Evolutionary conservation across 345 rosid genomes (phyloP).

Genomic region (Moricandia moricandioides): DNA sequence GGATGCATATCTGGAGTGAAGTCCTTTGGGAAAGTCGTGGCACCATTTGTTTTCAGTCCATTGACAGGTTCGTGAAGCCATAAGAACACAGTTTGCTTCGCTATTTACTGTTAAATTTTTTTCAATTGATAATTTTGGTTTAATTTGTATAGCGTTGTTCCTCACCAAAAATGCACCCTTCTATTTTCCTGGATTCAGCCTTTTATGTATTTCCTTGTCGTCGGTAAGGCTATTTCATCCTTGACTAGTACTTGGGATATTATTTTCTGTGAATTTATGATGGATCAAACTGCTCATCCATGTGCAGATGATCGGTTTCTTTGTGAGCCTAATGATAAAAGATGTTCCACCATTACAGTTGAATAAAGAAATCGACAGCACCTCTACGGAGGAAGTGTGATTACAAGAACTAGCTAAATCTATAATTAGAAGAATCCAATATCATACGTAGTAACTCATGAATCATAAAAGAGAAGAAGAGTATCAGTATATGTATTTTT

Average conservation of each 20-base stretch:
- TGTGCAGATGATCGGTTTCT: constrained; percentile 66
- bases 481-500: not conserved
- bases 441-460: not conserved
- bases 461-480: not conserved
- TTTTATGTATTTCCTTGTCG: constrained; percentile 58
- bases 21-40: constrained; percentile 67
- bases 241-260: not conserved
- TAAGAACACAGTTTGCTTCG: not conserved
- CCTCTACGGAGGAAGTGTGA: constrained; percentile 18
- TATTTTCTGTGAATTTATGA: not conserved
- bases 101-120: not conserved
- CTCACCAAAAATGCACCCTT: constrained; percentile 75
- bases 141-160: constrained; percentile 57
- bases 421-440: not conserved
- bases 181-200: constrained; percentile 82
- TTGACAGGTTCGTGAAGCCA: constrained; percentile 53
- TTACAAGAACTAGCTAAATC: not conserved
- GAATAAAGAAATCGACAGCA: constrained; percentile 9
- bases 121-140: not conserved
- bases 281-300: not conserved
- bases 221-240: constrained; percentile 41
- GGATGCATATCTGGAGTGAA: constrained; percentile 81
- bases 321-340: constrained; percentile 62
- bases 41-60: constrained; percentile 83
- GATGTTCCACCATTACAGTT: constrained; percentile 28